Evolutionary conservation across 2,329 filamentous ascomycete genomes (phyloP), one percentile per base, ranked within the genome.

Genomic region (Alternaria angustiovoidea): DNA sequence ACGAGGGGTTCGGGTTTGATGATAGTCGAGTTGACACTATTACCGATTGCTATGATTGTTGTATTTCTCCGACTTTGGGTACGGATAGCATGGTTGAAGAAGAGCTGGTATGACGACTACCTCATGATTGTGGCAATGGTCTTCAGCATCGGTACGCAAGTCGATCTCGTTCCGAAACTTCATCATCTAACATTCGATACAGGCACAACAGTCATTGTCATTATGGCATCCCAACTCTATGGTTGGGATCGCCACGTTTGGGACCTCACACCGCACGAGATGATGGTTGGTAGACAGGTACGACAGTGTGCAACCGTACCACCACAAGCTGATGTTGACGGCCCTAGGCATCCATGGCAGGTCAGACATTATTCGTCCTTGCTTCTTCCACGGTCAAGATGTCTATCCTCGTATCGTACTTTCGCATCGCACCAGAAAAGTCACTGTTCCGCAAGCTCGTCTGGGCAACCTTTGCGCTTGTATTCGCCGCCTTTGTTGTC

Each of bases 1-100:
- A 81, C 78, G 2, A 72, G 79, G 61, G 81, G 81, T 14, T 70
- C 78, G 18, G 77, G 73, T 6, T 67, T 83, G 16, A 74, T 83
- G 63, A 77, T 82, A n/a, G 69, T 78, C 20, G 77, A 79, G 43
- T 59, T 78, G 53, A 77, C 75, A 18, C 59, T 79, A 42, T 63
- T 78, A 20, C 75, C 77, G 8, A 66, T 78, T 48, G 77, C 77
- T 24, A 71, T 78, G 58, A 68, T 76, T 11, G 74, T 74, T 24
- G 75, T 79, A 20, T 66, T 71, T 39, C 66, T 78, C 18, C 64
- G 77, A 42, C 62, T 78, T 24, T 79, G 71, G 68, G 68, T 79
- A 12, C 68, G 77, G 51, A 73, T 78, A 63, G 68, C 65, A 46
- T 78, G 75, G 76, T 61, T 79, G 28, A 72, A 73, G 54, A 78